Conservation (phyloP, 805 yeast species). For the Huiozyma naganishii region DNA sequence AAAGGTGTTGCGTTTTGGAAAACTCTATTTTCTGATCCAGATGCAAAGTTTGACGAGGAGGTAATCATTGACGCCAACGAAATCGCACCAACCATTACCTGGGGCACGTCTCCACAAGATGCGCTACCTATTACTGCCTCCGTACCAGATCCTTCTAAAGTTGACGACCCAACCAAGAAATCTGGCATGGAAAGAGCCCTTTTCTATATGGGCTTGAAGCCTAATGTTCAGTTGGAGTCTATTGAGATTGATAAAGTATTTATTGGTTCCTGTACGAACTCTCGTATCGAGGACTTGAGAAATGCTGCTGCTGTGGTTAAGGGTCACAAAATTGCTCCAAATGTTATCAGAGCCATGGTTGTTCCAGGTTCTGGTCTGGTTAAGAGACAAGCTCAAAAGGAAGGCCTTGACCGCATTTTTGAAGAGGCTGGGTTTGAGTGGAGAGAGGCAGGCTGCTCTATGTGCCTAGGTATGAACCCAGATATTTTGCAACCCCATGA, state of each 20-base stretch:
- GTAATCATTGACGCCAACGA: slow-evolving; percentile 73
- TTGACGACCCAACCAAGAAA: slow-evolving; percentile 60
- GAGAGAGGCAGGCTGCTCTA: slow-evolving; percentile 99
- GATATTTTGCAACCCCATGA: slow-evolving; percentile 91
- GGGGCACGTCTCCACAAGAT: slow-evolving; percentile 99
- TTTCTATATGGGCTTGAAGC: slow-evolving; percentile 78
- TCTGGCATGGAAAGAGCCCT: slow-evolving; percentile 87
- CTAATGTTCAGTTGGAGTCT: slow-evolving; percentile 71
- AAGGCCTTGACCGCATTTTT: slow-evolving; percentile 88
- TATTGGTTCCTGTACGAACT: slow-evolving; percentile 96
- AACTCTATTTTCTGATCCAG: slow-evolving; percentile 77
- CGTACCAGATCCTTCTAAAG: slow-evolving; percentile 82
- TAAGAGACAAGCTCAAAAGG: slow-evolving; percentile 85
- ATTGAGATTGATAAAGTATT: slow-evolving; percentile 84
- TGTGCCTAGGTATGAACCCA: slow-evolving; percentile 99
- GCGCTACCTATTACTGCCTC: slow-evolving; percentile 86
- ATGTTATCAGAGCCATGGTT: slow-evolving; percentile 72
- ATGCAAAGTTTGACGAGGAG: slow-evolving; percentile 80
- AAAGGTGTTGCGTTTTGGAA: slow-evolving; percentile 90
- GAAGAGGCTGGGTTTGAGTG: slow-evolving; percentile 91
- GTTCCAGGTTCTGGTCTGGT: slow-evolving; percentile 98
- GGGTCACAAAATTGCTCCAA: slow-evolving; percentile 78
- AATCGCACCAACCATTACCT: slow-evolving; percentile 90
- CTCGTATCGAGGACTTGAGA: slow-evolving; percentile 93
- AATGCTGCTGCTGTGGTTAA: slow-evolving; percentile 89